Percentiles rank a stretch among this genome's conserved stretches.
These are phyloP conservation scores for Bauhinia variegata DNA, from an alignment of 306 rosid species.

Conservation along the genomic window DNA sequence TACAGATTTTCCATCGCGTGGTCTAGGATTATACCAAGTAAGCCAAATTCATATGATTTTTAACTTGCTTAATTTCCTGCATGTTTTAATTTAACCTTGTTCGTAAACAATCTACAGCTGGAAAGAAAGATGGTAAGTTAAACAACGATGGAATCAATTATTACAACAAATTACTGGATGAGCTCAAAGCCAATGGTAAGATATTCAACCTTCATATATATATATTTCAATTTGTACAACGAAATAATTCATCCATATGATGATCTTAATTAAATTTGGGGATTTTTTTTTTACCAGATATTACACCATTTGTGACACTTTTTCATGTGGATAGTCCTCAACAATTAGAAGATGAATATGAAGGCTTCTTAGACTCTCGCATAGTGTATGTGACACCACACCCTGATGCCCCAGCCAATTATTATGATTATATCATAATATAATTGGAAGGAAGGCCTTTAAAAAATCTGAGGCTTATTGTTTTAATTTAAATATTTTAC, in stretches of 20 bases:
- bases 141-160: too few relatives aligned
- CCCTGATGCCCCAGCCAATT: too few relatives aligned
- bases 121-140: too few relatives aligned
- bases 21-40: constrained; percentile 74
- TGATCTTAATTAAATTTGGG: not conserved
- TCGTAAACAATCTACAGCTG: constrained; percentile 40
- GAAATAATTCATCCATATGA: too few relatives aligned
- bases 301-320: constrained; percentile 56
- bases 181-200: constrained; percentile 53
- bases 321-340: constrained; percentile 75
- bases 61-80: too few relatives aligned
- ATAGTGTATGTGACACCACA: constrained; percentile 41
- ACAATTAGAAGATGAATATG: constrained; percentile 55
- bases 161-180: constrained; percentile 62
- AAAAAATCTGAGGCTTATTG: too few relatives aligned
- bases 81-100: not conserved
- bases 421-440: too few relatives aligned
- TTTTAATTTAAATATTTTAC: too few relatives aligned
- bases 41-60: too few relatives aligned
- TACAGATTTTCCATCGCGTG: constrained; percentile 75
- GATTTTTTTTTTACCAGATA: constrained; percentile 19
- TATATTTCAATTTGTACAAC: too few relatives aligned
- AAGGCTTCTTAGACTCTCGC: constrained; percentile 51
- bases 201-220: too few relatives aligned
- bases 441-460: too few relatives aligned